Evolutionary conservation across 768 basidiomycete species (phyloP).

Genomic region (Leucocoprinus sp.): DNA sequence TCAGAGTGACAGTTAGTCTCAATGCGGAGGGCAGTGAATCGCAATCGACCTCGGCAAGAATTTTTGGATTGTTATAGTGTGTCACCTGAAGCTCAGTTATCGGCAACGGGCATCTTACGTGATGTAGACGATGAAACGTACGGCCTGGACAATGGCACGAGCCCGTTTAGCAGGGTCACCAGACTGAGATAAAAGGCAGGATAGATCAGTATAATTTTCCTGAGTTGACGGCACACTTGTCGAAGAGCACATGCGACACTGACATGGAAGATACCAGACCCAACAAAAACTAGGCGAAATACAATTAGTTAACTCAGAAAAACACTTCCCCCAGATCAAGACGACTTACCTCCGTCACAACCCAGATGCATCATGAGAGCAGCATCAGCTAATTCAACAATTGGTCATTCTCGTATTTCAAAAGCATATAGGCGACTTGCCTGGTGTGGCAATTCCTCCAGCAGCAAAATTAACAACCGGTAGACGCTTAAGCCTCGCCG

Average conservation of each 20-base stretch:
- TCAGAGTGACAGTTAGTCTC: background rate
- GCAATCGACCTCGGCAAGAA: conserved; percentile 70
- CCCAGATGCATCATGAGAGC: conserved; percentile 99
- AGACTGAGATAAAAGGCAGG: conserved; percentile 40
- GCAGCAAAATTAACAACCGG: conserved; percentile 98
- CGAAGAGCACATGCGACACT: conserved; percentile 19
- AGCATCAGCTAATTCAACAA: conserved; percentile 61
- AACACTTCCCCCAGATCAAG: background rate
- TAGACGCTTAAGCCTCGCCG: conserved; percentile 84
- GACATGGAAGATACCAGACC: conserved; percentile 94
- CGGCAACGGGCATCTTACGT: conserved; percentile 8
- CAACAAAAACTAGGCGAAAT: conserved; percentile 74
- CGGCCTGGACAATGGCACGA: conserved; percentile 92
- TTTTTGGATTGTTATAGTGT: conserved; percentile 90
- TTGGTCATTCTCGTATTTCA: too few relatives aligned
- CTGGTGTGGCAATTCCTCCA: conserved; percentile 88
- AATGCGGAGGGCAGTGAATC: background rate
- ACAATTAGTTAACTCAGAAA: conserved; percentile 7
- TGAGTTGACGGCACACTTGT: background rate
- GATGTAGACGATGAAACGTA: conserved; percentile 20
- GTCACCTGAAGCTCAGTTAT: conserved; percentile 51
- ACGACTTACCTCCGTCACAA: conserved; percentile 79
- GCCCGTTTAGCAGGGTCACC: conserved; percentile 92
- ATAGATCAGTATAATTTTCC: background rate
- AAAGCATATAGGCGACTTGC: conserved; percentile 28